phyloP scores from a whole-genome alignment of 805 yeast species.

The Metschnikowia hibisci region DNA sequence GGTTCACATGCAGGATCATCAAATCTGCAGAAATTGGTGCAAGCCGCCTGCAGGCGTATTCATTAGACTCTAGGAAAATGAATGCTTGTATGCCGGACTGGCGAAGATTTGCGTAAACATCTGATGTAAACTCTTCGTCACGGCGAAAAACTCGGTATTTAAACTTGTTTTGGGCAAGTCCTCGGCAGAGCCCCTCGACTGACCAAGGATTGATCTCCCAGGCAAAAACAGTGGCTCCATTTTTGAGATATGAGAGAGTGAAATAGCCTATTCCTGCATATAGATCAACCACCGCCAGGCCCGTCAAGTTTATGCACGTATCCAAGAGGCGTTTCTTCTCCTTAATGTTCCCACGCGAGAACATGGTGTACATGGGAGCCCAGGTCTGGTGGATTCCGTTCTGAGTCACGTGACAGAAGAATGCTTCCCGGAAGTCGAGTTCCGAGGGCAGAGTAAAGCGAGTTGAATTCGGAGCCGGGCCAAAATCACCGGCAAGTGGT shows the following conservation, averaged over 20 bases:
- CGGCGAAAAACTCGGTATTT: conserved; percentile 4
- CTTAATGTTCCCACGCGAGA: conserved; percentile 79
- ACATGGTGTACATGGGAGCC: conserved; percentile 87
- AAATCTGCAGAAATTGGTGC: conserved; percentile 7
- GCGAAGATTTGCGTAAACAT: background rate
- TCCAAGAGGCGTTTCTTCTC: conserved; percentile 67
- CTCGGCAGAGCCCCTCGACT: conserved; percentile 61
- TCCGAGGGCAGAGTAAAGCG: conserved; percentile 17
- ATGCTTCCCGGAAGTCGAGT: conserved; percentile 47
- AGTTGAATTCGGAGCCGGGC: conserved; percentile 34
- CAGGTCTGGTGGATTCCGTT: conserved; percentile 75
- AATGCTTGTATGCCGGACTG: conserved; percentile 31
- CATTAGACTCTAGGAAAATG: conserved; percentile 65
- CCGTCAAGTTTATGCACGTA: conserved; percentile 32
- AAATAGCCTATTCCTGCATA: conserved; percentile 89
- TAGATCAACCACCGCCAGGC: conserved; percentile 56
- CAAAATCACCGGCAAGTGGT: conserved; percentile 66
- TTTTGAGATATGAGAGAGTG: conserved; percentile 59
- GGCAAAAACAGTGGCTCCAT: conserved; percentile 56
- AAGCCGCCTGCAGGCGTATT: conserved; percentile 43
- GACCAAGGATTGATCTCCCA: conserved; percentile 91
- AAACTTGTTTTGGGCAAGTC: conserved; percentile 46
- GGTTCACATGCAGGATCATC: conserved; percentile 57
- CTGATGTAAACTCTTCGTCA: conserved; percentile 3
- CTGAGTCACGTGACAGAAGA: conserved; percentile 71